These are phyloP conservation scores for Syzygium jambos DNA, from an alignment of 345 rosid genomes.

Conservation along the genomic window DNA sequence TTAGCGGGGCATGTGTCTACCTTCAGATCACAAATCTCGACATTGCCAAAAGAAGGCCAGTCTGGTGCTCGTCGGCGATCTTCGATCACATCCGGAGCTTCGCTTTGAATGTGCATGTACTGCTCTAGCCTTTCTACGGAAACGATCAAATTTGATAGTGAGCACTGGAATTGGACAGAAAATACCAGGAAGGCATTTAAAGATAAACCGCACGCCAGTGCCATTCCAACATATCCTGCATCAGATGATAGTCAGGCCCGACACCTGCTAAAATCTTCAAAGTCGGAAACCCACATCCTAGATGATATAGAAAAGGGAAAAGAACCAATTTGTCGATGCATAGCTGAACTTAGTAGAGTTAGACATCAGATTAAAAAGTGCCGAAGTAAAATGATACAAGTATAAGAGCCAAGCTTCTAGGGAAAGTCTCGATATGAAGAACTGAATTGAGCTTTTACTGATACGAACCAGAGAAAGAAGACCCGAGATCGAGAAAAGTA, in stretches of 20 bases:
- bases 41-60: conserved; percentile 52
- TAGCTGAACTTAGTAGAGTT: background rate
- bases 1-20: background rate
- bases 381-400: background rate
- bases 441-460: background rate
- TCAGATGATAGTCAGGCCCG: background rate
- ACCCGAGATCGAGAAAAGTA: conserved; percentile 40
- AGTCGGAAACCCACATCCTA: background rate
- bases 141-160: conserved; percentile 25
- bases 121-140: conserved; percentile 65
- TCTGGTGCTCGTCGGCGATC: conserved; percentile 17
- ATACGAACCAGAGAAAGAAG: conserved; percentile 42
- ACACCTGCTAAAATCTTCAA: background rate
- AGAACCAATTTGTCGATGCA: background rate
- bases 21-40: conserved; percentile 42
- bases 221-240: conserved; percentile 57
- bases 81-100: conserved; percentile 50
- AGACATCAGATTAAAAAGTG: background rate
- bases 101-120: conserved; percentile 51
- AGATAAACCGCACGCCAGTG: conserved; percentile 51
- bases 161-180: conserved; percentile 41
- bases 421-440: background rate
- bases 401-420: background rate
- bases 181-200: conserved; percentile 34
- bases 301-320: background rate